Evolutionary conservation across 2,329 filamentous ascomycete genomes (phyloP), one percentile per base, ranked within the genome.

Genomic region (Pseudogymnoascus sp.): DNA sequence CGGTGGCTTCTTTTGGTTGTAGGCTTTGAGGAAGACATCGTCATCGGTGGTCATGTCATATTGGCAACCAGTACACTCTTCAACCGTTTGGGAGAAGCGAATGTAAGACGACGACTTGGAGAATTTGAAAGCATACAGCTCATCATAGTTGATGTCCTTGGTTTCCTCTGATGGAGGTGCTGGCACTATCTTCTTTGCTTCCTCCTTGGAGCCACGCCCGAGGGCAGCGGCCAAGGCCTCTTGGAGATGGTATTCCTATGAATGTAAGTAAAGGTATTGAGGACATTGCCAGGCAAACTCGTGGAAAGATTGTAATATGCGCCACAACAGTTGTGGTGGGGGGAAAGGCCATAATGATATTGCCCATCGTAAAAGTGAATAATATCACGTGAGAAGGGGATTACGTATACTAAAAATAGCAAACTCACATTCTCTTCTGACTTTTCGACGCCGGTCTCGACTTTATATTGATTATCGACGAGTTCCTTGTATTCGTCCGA

Each of bases 11-110:
- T 89, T 93, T 69, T 86, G 81, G 78, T 97, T 99, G 79, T 95
- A 89, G 69, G 85, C 82, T 73, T 88, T 90, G 70, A 99, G 84
- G 73, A 91, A 96, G 63, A 83, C 85, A 75, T 92, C 89, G 78
- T 99, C 95, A 72, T 96, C 91, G 68, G 89, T 87, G 28, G 88
- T 93, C 89, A 97, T 93, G 78, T 96, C 92, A 86, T 99, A 99
- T 70, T 88, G 85, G 74, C 89, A 90, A 71, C 90, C 90, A 72
- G 91, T 89, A 71, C 89, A 96, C 77, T 99, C 95, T 78, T 99
- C 95, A 66, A 99, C 93, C 2, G 95, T 99, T 69, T 96, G 93
- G 67, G 95, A 97, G 79, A 96, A 97, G 68, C 93, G 91, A 74
- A 99, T 96, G 77, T 97, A 97, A 66, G 93, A 95, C 66, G 88